Evolutionary conservation across 176 grass and related monocot genomes (phyloP).

Genomic region (Olyra latifolia): DNA sequence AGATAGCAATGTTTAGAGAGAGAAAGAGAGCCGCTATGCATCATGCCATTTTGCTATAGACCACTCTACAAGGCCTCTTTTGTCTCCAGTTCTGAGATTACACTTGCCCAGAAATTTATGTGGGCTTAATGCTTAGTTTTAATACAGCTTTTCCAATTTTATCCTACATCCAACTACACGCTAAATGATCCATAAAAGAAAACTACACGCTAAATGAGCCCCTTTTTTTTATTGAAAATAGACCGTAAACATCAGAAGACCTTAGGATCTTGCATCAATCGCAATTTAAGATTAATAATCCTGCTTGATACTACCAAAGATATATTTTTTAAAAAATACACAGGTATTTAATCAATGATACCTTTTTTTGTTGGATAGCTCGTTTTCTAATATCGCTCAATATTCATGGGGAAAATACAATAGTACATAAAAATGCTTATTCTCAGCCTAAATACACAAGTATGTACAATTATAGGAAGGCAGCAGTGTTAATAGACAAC

Average conservation of each 20-base stretch:
- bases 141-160: background rate
- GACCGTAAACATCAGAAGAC: background rate
- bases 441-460: too few species aligned
- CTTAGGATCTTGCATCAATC: background rate
- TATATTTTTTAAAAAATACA: background rate
- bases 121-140: background rate
- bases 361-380: background rate
- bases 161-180: background rate
- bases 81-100: background rate
- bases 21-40: background rate
- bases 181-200: background rate
- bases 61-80: background rate
- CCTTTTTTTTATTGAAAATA: too few species aligned
- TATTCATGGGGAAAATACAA: background rate
- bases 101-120: background rate
- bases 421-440: too few species aligned
- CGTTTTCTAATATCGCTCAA: background rate
- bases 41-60: background rate
- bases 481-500: too few species aligned
- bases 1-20: background rate
- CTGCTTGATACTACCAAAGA: background rate
- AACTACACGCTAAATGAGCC: too few species aligned
- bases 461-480: too few species aligned
- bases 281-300: background rate
- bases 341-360: background rate